Evolutionary conservation across 192 early-diverging fungal genomes (phyloP).

Genomic region (Phlyctochytrium planicorne): DNA sequence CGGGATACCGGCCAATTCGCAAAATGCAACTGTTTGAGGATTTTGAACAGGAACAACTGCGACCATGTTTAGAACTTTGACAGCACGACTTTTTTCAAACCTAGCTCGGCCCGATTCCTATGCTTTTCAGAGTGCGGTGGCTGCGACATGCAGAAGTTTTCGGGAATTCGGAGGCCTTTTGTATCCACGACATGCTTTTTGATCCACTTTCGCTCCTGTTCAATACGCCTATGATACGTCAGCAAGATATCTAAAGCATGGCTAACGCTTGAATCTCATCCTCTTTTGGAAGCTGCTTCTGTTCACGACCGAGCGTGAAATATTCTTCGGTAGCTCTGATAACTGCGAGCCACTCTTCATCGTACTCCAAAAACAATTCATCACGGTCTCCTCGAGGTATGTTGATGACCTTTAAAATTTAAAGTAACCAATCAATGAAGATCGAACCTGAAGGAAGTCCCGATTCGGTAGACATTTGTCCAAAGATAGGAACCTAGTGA

Average conservation of each 20-base stretch:
- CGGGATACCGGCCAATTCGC: too few relatives aligned
- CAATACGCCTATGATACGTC: conserved; percentile 40
- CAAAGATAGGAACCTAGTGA: conserved; percentile 85
- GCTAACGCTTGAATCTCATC: conserved; percentile 43
- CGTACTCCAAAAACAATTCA: conserved; percentile 65
- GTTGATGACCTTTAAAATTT: conserved; percentile 1
- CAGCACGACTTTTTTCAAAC: conserved; percentile 3
- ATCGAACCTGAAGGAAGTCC: conserved; percentile 76
- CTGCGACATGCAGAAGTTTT: conserved; percentile 77
- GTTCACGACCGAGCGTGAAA: conserved; percentile 30
- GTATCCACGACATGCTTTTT: conserved; percentile 54
- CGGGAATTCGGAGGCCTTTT: conserved; percentile 62
- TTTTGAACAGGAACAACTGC: conserved; percentile 60
- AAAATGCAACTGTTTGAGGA: conserved; percentile 85
- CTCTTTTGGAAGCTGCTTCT: conserved; percentile 52
- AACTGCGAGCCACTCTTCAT: conserved; percentile 62
- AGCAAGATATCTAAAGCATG: neutral
- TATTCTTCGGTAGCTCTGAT: conserved; percentile 44
- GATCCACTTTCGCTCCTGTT: conserved; percentile 67
- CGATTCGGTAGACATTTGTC: conserved; percentile 87
- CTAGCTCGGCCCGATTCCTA: conserved; percentile 2
- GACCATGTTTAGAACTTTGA: conserved; percentile 10
- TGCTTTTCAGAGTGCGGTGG: conserved; percentile 30
- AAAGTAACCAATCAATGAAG: conserved; percentile 2
- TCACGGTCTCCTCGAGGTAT: conserved; percentile 38